phyloP scores from a whole-genome alignment of 2,329 filamentous ascomycete genomes.

The Pseudopithomyces maydicus region DNA sequence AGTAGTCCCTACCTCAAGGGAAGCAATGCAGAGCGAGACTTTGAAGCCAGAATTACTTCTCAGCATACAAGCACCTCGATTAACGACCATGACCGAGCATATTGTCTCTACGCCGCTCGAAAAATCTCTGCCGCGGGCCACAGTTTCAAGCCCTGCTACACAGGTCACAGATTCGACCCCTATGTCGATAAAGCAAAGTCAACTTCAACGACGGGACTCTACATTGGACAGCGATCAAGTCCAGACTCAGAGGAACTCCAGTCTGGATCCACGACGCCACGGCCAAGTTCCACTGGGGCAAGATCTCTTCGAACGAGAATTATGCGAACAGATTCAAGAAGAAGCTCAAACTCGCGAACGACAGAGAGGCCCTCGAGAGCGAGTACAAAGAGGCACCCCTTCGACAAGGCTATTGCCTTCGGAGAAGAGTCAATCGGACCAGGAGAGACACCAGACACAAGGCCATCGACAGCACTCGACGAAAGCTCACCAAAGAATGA shows the following conservation, averaged over 20 bases:
- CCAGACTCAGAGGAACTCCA: neutral
- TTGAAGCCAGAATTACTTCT: neutral
- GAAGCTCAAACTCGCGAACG: neutral
- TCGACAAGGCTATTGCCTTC: neutral
- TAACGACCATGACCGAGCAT: neutral
- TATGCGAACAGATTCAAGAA: neutral
- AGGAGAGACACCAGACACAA: constrained; percentile 3
- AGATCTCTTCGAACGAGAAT: neutral
- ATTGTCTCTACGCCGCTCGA: neutral
- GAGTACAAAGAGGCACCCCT: neutral
- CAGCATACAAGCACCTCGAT: constrained; percentile 2
- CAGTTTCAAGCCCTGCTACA: neutral
- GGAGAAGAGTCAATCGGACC: neutral
- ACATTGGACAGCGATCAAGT: constrained; percentile 1
- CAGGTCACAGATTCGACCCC: neutral
- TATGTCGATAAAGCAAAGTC: neutral
- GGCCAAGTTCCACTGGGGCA: neutral
- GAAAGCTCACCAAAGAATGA: constrained; percentile 8
- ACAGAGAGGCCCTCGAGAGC: neutral
- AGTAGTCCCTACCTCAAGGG: neutral
- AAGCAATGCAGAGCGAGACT: neutral
- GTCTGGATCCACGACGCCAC: neutral
- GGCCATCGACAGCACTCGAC: constrained; percentile 12
- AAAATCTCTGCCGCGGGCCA: constrained; percentile 4
- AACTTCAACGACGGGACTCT: neutral